Evolutionary conservation across 805 yeast species (phyloP), one percentile per base, ranked within the genome.

Genomic region (Osmozyma mogii): DNA sequence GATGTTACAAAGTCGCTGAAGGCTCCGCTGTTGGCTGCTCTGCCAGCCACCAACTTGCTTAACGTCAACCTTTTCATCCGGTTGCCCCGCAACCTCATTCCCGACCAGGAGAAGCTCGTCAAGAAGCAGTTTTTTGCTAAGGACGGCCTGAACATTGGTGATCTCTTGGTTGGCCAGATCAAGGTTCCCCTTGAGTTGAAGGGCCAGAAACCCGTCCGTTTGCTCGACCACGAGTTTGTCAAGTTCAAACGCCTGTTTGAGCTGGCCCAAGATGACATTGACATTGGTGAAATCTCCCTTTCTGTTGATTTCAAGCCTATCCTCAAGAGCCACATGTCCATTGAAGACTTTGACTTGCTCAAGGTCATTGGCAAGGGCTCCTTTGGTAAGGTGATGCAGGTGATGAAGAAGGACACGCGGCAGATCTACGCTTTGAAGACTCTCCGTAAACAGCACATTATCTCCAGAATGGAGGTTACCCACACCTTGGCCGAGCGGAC

Each of bases 321-420:
- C 22, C 64, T 71, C 31, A 71, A 58, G 40, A 73, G 78, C 40
- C 80, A 81, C 28, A 64, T 92, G 28, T 68, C 85, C 1, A 85
- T 92, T 42, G 95, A 87, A 34, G 96, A 89, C 50, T 89, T 92
- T 58, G 95, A 87, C 46, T 61, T 92, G 30, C 68, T 92, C 43
- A 92, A 92, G 57, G 98, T 92, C 14, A 85, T 92, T 32, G 98
- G 98, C 21, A 92, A 92, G 54, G 98, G 98, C 6, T 87, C 96
- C 7, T 92, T 92, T 54, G 98, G 98, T 30, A 92, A 92, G 58
- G 98, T 92, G 31, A 92, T 92, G 97, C 98, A 92, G 58, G 98
- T 92, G 24, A 78, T 87, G 40, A 92, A 92, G 59, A 84, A 84
- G 45, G 98, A 92, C 56, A 92, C 98, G 3, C 81, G 81, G 41